A percentile compares a stretch with the other conserved stretches of the same genome.
Conservation (phyloP, 306 rosid genomes). For the Corylus avellana region DNA sequence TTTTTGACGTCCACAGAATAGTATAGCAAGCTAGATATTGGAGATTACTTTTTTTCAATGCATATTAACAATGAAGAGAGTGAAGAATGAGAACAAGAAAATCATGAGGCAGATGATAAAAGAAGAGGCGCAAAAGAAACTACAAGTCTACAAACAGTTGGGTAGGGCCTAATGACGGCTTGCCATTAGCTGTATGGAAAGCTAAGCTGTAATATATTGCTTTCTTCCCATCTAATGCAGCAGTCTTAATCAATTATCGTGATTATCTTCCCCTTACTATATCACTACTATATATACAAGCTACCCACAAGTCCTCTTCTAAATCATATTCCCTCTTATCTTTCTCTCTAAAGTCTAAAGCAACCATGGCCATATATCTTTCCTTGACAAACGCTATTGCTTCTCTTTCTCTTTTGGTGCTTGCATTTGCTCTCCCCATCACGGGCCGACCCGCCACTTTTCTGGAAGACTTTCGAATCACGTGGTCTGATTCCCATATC, state of each 20-base stretch:
- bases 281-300: slow-evolving; percentile 30
- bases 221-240: slow-evolving; percentile 36
- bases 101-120: slow-evolving; percentile 3
- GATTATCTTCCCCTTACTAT: background rate
- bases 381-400: slow-evolving; percentile 20
- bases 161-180: slow-evolving; percentile 68
- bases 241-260: slow-evolving; percentile 14
- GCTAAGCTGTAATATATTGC: slow-evolving; percentile 37
- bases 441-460: slow-evolving; percentile 77
- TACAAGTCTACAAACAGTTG: slow-evolving; percentile 16
- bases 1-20: background rate
- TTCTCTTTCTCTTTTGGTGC: slow-evolving; percentile 30
- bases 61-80: background rate
- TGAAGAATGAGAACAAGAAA: background rate
- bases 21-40: background rate
- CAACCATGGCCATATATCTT: slow-evolving; percentile 32
- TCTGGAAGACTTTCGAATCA: slow-evolving; percentile 57
- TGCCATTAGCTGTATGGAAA: slow-evolving; percentile 80
- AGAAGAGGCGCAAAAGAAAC: slow-evolving; percentile 20
- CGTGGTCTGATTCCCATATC: slow-evolving; percentile 81
- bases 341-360: background rate
- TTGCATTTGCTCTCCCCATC: slow-evolving; percentile 32
- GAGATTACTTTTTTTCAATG: background rate
- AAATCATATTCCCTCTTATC: slow-evolving; percentile 20
- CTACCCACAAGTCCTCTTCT: slow-evolving; percentile 13